Base-by-base conservation (phyloP, 2,329 filamentous ascomycete genomes). In the Diaporthe citrichinensis region DNA sequence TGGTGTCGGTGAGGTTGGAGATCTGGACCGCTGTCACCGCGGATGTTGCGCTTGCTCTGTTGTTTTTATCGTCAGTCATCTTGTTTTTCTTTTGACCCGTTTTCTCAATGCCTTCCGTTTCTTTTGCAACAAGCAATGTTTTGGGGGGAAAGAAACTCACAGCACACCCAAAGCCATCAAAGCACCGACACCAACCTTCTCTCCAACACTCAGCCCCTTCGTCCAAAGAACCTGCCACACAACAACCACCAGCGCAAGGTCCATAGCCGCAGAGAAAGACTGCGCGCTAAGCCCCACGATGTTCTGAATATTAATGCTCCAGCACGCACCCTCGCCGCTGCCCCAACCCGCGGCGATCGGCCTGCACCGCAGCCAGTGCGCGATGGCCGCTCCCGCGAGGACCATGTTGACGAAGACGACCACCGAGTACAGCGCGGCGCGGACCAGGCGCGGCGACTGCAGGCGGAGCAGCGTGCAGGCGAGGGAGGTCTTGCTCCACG, bases 301-400 rank as follows among this genome's bases (percentile, higher is more conserved):
- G n/a, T 57, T 68, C 28, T 55, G 31, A 14, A 73, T 36, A 10
- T 20, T 23, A 28, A 36, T 28, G 9, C 39, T 44, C 59, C 69
- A 75, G 25, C 74, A 75, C 3, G 31, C 44, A 1, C 74, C 74
- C 2, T 59, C 58, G 23, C 31, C 31, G 10, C 10, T 8, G 2
- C 46, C 39, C 74, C 74, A 75, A 3, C 58, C 74, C 4, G 28
- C 46, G 7, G 34, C 39, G 31, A 73, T 49, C 39, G 74, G 74
- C 31, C n/a, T 57, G 51, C 74, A 75, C 59, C 69, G 58, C 58
- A 75, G 51, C 74, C 74, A 75, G 58, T 75, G 68, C 12, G 74
- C 34, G 46, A 75, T 57, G 41, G 53, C 49, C 3, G 68, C 68
- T 14, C 74, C 74, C 0, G 72, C 51, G n/a, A 71, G 41, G 49